phyloP scores from a whole-genome alignment of 1,139 yeast species.

The Kazachstania sp. region DNA sequence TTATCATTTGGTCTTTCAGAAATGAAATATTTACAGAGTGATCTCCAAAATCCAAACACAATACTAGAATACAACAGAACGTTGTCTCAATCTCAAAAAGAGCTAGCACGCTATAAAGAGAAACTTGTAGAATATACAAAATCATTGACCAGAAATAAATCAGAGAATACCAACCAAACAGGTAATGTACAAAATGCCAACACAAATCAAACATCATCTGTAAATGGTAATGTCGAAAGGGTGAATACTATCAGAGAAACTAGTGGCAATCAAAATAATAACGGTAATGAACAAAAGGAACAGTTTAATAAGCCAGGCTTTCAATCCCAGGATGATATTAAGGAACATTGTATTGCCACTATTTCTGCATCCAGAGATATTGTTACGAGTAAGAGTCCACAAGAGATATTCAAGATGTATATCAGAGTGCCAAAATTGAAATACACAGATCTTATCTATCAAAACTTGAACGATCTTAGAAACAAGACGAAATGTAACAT shows the following conservation, averaged over 20 bases:
- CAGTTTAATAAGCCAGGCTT: constrained; percentile 10
- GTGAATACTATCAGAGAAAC: not conserved
- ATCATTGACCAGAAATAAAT: not conserved
- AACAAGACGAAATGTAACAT: constrained; percentile 29
- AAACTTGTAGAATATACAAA: constrained; percentile 9
- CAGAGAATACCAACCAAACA: not conserved
- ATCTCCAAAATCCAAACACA: constrained; percentile 14
- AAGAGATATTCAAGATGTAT: constrained; percentile 28
- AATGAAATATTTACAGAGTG: constrained; percentile 12
- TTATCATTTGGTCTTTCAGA: constrained; percentile 10
- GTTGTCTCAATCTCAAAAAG: constrained; percentile 14
- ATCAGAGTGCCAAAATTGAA: constrained; percentile 27
- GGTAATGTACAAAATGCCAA: constrained; percentile 2
- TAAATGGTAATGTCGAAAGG: not conserved
- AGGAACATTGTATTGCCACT: constrained; percentile 25
- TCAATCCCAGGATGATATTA: constrained; percentile 26
- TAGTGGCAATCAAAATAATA: not conserved
- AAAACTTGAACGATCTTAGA: constrained; percentile 24
- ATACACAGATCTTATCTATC: constrained; percentile 23
- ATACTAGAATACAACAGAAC: constrained; percentile 12
- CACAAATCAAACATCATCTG: not conserved
- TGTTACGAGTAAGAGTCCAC: constrained; percentile 23
- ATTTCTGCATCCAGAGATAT: constrained; percentile 23
- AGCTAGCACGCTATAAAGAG: constrained; percentile 11
- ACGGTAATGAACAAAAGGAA: no score